Conservation (phyloP, 73 alveolate species). For the Tetrahymena malaccensis region DNA sequence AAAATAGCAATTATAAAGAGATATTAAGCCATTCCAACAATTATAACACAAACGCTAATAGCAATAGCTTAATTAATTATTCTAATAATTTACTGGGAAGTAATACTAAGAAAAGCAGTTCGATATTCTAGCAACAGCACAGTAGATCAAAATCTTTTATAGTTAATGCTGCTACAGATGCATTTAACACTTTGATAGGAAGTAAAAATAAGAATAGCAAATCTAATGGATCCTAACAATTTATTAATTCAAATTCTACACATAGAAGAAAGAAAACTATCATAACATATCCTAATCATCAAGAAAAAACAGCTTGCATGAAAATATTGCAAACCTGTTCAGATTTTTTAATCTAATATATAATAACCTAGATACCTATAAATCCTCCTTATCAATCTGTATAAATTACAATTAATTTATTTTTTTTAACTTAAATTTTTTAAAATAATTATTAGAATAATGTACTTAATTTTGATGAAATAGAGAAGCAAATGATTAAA, state of each 20-base stretch:
- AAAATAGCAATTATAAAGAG: neutral
- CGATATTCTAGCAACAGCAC: neutral
- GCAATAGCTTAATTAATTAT: neutral
- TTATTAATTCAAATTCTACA: neutral
- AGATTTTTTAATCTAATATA: neutral
- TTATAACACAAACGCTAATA: no score
- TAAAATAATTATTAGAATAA: neutral
- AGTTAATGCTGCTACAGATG: neutral
- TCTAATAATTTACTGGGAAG: neutral
- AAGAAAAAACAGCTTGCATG: neutral
- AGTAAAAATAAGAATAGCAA: neutral
- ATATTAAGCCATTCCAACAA: neutral
- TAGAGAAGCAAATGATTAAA: neutral
- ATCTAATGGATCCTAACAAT: neutral
- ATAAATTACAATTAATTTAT: neutral
- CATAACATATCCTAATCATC: neutral
- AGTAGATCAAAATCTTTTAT: neutral
- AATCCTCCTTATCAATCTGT: neutral
- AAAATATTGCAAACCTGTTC: neutral
- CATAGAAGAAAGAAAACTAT: neutral
- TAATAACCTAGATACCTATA: neutral
- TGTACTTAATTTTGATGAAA: neutral
- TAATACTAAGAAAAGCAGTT: neutral
- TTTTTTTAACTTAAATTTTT: neutral
- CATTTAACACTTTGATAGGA: neutral